Evolutionary conservation across 441 rosid species (phyloP), one percentile per base, ranked within the genome.

Genomic region (Pelargonium citronellum): DNA sequence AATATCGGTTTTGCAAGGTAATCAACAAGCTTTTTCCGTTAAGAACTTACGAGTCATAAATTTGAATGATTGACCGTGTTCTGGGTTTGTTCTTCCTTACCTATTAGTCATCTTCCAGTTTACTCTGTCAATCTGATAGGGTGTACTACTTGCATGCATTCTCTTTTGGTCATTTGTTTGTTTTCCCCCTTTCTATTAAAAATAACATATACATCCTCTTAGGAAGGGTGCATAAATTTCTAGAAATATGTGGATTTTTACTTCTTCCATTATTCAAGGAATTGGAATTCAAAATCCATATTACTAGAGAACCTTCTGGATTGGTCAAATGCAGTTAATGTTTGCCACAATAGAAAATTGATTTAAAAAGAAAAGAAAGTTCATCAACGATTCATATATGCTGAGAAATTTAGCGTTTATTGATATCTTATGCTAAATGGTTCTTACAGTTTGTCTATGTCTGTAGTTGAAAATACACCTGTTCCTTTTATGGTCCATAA

Each of bases 1-100:
- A 79, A 77, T 92, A 83, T 71, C 89, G 94, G 39, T 90, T 53
- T 39, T 90, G 96, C 78, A 92, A 92, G 98, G 98, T 92, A 84
- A 74, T 53, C 13, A 6, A 5, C 37, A 51, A 64, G 27, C 66
- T 67, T 43, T 73, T 24, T 70, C 34, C 55, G 22, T 61, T 9
- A 55, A 11, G 7, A 17, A 66, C 60, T 39, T 30, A 34, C 30
- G 16, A 12, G 0, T 60, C 17, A 15, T 17, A 53, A 15, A 15
- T 7, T 16, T 17, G 16, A 6, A 53, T n/a, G 16, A 51, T 51
- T 51, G 19, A 3, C 58, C 43, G 7, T 39, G 9, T 6, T 39
- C 1, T 39, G 43, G 43, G 43, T 4, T 39, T 39, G 7, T 39
- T 39, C 19, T 49, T 13, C 16, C 57, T 49, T 49, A n/a, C 43